Base-by-base conservation (phyloP, 805 yeast species). In the Crinitomyces ghanaensis region DNA sequence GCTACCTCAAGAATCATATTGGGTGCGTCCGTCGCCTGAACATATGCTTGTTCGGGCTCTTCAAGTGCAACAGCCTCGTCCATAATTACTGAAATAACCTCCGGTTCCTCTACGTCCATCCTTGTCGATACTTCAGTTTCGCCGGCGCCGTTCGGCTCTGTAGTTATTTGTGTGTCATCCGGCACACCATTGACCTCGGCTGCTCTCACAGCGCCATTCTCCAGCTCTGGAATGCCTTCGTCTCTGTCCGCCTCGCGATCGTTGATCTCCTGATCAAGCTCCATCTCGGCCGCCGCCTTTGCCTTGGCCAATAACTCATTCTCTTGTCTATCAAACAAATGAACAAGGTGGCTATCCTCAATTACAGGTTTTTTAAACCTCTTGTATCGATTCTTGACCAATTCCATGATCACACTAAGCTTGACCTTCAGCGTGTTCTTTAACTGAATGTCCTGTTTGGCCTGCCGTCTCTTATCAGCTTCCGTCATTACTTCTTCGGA, bases 281-380 rank as follows among this genome's bases (percentile, higher is more conserved):
- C n/a, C n/a, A 14, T 21, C 3, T 22, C 24, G 4, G 18, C 25
- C 21, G 34, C 17, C 11, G 49, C 46, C n/a, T n/a, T n/a, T 9
- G 19, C 21, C 5, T 64, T 64, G 28, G 60, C 59, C 9, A 38
- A 40, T 5, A 48, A 39, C 9, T 45, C 49, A 19, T 38, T 41
- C 9, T 33, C 53, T 34, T 38, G 56, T 1, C 78, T 74, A 39
- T 82, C 93, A 58, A 88, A 88, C 29, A 91, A 59, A 54, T 85
- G 93, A 16, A 72, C 63, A 31, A 88, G 60, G 9, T 67, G 62
- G 12, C 67, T 60, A 41, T 85, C 95, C 37, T 88, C 97, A 36
- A 91, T 72, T 0, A 81, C 66, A 1, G 98, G 97, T 49, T 86
- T 91, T 48, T 77, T 78, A 62, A 91, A 91, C 36, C 95, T 64